These are phyloP conservation scores for Blastocladiella emersonii DNA, from an alignment of 371 early-diverging fungal species.

Conservation along the genomic window DNA sequence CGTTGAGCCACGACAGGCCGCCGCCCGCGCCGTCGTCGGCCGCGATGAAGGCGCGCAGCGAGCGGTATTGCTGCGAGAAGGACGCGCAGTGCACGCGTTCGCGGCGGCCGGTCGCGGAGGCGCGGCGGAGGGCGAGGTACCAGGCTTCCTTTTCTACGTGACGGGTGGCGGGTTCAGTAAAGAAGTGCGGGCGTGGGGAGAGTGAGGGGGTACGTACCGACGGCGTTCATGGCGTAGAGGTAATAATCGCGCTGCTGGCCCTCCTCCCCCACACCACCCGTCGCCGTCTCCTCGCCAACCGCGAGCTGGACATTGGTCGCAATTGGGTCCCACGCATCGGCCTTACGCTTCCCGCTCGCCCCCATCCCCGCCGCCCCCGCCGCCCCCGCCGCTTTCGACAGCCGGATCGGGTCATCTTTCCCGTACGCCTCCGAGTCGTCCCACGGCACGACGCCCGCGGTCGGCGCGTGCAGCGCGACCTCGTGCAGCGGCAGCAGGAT, in stretches of 20 bases:
- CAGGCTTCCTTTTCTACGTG: conserved; percentile 80
- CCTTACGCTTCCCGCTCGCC: too few relatives aligned
- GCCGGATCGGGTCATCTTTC: conserved; percentile 23
- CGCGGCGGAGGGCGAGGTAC: conserved; percentile 48
- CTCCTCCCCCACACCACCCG: too few relatives aligned
- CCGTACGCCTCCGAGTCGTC: conserved; percentile 9
- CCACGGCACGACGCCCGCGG: conserved; percentile 12
- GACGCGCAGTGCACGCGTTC: conserved; percentile 12
- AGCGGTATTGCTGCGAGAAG: not conserved
- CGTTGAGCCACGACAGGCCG: conserved; percentile 69
- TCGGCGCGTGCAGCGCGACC: conserved; percentile 40
- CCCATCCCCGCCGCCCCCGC: too few relatives aligned
- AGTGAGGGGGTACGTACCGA: conserved; percentile 1
- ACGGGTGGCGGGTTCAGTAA: not conserved
- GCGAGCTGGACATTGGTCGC: too few relatives aligned
- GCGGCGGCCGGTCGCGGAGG: conserved; percentile 17
- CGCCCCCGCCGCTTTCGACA: conserved; percentile 43
- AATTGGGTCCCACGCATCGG: too few relatives aligned
- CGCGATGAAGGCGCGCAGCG: not conserved
- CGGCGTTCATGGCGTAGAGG: conserved; percentile 13
- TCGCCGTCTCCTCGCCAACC: not conserved
- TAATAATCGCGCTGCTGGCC: conserved; percentile 11
- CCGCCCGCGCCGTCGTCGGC: not conserved
- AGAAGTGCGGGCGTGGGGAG: not conserved
- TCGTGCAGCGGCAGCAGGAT: conserved; percentile 47